Evolutionary conservation across 75 land plant genomes (phyloP), one percentile per base, ranked within the genome.

Genomic region (Cunninghamia lanceolata): DNA sequence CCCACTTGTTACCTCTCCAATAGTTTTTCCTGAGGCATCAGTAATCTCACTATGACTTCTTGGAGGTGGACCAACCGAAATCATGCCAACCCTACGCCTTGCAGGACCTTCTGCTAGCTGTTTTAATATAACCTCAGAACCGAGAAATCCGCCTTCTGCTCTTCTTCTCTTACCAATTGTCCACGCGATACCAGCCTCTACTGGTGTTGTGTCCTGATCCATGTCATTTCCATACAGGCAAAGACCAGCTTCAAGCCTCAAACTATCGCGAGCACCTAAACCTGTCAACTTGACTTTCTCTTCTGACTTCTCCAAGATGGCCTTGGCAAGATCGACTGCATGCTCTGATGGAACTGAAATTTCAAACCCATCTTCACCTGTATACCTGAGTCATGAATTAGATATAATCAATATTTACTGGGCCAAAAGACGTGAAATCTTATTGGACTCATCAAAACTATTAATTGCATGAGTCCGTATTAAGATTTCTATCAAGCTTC

Each of bases 291-390:
- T 88, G 45, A 98, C 88, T 85, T 96, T 95, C 9, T 96, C 94
- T 91, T 95, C 95, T 11, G 94, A 91, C 85, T 92, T 93, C 71
- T 98, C 99, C 88, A 98, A 82, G 79, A 98, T 94, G 46, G 94
- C 94, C 87, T 95, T 96, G 40, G 99, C 92, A 83, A 98, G 93
- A 84, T 94, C 96, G 0, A 96, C 91, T 28, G 99, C 97, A 87
- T 93, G 40, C 78, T 98, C 99, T 13, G 91, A 89, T 30, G 96
- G 99, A 45, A 98, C 99, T 34, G 99, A 98, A 77, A 98, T 98
- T 89, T 98, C 99, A 85, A 98, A 98, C 13, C 99, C 99, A 86
- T 98, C 99, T 89, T 98, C 99, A 84, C 99, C 99, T 19, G 99
- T 98, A 88, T 98, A 98, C 88, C 98, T 97, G 92, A 50, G 86